Percentiles rank a stretch among this genome's conserved stretches.
Evolutionary conservation across 1,139 yeast species (phyloP).

Genomic region (Blastobotrys elegans): DNA sequence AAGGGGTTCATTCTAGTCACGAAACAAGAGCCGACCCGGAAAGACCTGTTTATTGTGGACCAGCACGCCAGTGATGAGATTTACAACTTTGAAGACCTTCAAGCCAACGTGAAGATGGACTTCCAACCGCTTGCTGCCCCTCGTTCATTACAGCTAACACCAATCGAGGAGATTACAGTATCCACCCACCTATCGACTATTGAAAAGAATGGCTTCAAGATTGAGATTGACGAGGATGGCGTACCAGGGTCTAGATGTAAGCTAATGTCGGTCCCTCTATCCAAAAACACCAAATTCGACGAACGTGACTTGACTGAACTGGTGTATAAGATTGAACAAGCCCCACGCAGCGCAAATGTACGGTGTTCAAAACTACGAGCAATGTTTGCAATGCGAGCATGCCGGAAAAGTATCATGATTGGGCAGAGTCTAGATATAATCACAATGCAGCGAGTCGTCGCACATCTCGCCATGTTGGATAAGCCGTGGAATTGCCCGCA

Average conservation of each 20-base stretch:
- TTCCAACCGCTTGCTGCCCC: conserved; percentile 73
- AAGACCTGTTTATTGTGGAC: conserved; percentile 78
- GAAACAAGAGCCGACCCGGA: conserved; percentile 32
- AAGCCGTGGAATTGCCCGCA: conserved; percentile 99
- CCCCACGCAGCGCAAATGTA: conserved; percentile 37
- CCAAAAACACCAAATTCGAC: conserved; percentile 64
- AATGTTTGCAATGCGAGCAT: conserved; percentile 92
- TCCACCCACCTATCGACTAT: conserved; percentile 55
- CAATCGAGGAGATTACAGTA: conserved; percentile 72
- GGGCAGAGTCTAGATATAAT: conserved; percentile 60
- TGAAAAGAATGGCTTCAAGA: conserved; percentile 68
- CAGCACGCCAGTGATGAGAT: conserved; percentile 99
- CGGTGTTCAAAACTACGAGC: conserved; percentile 74
- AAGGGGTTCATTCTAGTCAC: conserved; percentile 81
- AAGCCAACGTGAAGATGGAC: conserved; percentile 49
- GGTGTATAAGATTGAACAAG: conserved; percentile 49
- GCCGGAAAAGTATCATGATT: conserved; percentile 89
- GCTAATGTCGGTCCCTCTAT: conserved; percentile 63
- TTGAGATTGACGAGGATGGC: conserved; percentile 45
- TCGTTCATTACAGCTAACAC: conserved; percentile 55
- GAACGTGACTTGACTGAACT: conserved; percentile 68
- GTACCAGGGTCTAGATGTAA: conserved; percentile 55
- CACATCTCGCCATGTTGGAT: conserved; percentile 62
- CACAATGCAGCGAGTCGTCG: conserved; percentile 65
- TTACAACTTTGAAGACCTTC: conserved; percentile 73